Evolutionary conservation across 2,329 filamentous ascomycete genomes (phyloP).

Genomic region (Venturia nashicola): DNA sequence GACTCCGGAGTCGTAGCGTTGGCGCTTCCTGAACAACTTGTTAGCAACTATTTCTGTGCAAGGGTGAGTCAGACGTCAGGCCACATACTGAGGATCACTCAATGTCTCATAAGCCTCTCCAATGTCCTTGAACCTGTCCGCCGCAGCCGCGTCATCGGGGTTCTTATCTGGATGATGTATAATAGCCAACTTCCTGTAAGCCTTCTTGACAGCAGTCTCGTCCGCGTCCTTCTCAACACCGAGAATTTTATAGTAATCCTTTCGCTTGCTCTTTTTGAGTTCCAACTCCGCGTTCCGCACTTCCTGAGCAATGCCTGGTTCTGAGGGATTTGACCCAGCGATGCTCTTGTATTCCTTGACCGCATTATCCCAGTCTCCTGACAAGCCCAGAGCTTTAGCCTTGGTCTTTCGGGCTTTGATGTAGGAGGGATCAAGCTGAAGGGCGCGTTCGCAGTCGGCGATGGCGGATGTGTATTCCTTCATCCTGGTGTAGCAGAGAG

Average conservation of each 20-base stretch:
- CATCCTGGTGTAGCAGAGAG: constrained; percentile 68
- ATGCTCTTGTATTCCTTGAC: constrained; percentile 81
- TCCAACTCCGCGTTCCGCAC: constrained; percentile 85
- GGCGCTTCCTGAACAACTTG: constrained; percentile 54
- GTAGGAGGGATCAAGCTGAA: constrained; percentile 73
- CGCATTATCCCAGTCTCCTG: constrained; percentile 85
- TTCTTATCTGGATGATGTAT: constrained; percentile 97
- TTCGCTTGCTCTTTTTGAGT: constrained; percentile 92
- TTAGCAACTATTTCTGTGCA: constrained; percentile 10
- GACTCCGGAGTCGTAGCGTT: constrained; percentile 82
- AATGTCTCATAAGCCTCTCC: constrained; percentile 94
- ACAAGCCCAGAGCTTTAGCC: constrained; percentile 75
- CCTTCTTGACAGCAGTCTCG: constrained; percentile 85
- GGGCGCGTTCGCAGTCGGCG: constrained; percentile 71
- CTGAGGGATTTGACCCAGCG: constrained; percentile 69
- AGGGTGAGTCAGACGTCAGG: constrained; percentile 5
- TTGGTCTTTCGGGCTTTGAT: constrained; percentile 86
- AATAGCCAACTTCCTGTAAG: constrained; percentile 89
- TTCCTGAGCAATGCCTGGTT: constrained; percentile 70
- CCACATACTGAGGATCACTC: constrained; percentile 77
- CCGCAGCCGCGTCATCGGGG: constrained; percentile 69
- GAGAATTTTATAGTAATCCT: constrained; percentile 98
- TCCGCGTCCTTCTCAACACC: constrained; percentile 74
- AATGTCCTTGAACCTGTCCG: constrained; percentile 93
- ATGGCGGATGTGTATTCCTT: constrained; percentile 77